Conservation (phyloP, 345 rosid genomes). For the Moricandia moricandioides region DNA sequence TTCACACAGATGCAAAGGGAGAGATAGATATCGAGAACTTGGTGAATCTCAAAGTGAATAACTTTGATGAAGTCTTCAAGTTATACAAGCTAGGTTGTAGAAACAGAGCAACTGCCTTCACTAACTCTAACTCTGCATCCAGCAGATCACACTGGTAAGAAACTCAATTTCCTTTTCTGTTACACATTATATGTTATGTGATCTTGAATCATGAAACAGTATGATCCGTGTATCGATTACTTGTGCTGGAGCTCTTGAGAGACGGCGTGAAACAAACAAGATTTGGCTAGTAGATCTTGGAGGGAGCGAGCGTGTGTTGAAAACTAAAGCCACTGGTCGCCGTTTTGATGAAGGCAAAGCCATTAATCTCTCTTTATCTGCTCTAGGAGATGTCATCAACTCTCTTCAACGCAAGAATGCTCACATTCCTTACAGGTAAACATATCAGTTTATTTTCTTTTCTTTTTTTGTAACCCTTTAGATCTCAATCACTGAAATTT, state of each 20-base stretch:
- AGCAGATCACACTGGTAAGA: conserved; percentile 86
- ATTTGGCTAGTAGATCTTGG: conserved; percentile 82
- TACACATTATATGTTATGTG: background rate
- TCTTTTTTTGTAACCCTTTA: background rate
- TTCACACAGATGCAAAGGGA: conserved; percentile 57
- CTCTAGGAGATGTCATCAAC: conserved; percentile 76
- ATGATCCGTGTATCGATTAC: conserved; percentile 65
- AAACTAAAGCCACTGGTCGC: conserved; percentile 75
- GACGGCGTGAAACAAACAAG: conserved; percentile 59
- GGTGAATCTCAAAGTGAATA: conserved; percentile 53
- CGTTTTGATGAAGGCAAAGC: conserved; percentile 93
- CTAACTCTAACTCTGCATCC: conserved; percentile 65
- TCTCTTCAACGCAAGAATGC: conserved; percentile 66
- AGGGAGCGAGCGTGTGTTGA: conserved; percentile 83
- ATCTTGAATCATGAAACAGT: conserved; percentile 39
- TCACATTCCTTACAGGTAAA: conserved; percentile 60
- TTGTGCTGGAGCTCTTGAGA: conserved; percentile 57
- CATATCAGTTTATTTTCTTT: background rate
- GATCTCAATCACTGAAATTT: background rate
- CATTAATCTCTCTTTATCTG: conserved; percentile 76
- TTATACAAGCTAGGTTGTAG: conserved; percentile 70
- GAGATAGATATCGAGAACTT: conserved; percentile 66
- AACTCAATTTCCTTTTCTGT: background rate
- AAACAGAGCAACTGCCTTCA: conserved; percentile 74
- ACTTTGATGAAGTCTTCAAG: conserved; percentile 61